Evolutionary conservation across 2,329 filamentous ascomycete genomes (phyloP), one percentile per base, ranked within the genome.

Genomic region (Chrysosporium keratinophilum): DNA sequence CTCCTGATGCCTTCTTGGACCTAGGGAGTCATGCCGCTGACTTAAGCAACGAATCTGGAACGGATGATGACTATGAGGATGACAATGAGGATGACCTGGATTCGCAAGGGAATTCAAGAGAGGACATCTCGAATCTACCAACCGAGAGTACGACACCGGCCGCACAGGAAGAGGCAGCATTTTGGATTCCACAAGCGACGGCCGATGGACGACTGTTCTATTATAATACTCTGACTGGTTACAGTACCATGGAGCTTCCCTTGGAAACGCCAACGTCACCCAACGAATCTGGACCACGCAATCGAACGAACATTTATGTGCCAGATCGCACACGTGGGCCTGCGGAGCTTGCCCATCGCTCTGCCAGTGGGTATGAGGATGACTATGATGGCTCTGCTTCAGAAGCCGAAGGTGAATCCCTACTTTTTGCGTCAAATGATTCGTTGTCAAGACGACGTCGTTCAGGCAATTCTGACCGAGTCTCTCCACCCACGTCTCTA

Each of bases 171-270:
- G 84, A 91, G 67, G 89, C 91, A 44, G 91, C 94, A 60, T 98
- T 95, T 67, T 98, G 93, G 93, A 95, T 98, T 61, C 93, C 93
- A 15, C 93, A 98, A 73, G 93, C 90, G 12, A 98, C 93, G 0
- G 82, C 88, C 1, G 90, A 97, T 67, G 93, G 93, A 52, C 81
- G 90, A 54, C 73, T 98, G 20, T 98, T 94, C 71, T 98, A 97
- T 73, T 97, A 95, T 78, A 98, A 98, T 70, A 97, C 91, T 58
- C 83, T 96, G 74, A 98, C 93, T 0, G 90, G 91, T 53, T 88
- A 94, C 64, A 94, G 87, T 65, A 94, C 87, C 58, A 93, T 90
- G 81, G 93, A 98, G n/a, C 75, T 98, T 57, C 93, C 93, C 1
- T 77, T 98, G 23, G 93, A 98, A 68, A 91, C 91, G 14, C 90